Percentiles rank a stretch among this genome's conserved stretches.
These are phyloP conservation scores for Rostrohypoxylon terebratum DNA, from an alignment of 495 filamentous ascomycete species.

Conservation along the genomic window DNA sequence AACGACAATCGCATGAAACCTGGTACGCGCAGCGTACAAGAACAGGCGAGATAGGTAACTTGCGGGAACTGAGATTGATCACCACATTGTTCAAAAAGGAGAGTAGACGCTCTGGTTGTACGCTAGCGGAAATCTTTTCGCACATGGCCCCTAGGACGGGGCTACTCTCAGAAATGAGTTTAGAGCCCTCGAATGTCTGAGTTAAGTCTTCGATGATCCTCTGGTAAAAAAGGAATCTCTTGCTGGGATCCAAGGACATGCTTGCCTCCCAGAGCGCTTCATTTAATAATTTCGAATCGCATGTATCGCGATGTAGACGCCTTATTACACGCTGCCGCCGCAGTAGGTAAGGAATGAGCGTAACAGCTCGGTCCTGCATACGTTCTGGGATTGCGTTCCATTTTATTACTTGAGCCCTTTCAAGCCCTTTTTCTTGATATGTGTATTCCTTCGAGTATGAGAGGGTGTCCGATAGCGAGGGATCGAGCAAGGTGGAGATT, in stretches of 20 bases:
- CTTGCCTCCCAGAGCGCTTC: background rate
- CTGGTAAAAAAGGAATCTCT: conserved; percentile 25
- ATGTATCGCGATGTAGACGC: background rate
- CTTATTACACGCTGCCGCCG: conserved; percentile 24
- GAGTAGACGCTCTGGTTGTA: conserved; percentile 21
- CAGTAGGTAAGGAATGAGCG: conserved; percentile 35
- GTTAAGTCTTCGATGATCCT: conserved; percentile 34
- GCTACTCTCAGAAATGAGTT: conserved; percentile 20
- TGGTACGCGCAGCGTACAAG: conserved; percentile 17
- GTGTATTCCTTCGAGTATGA: background rate
- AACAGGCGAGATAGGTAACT: background rate
- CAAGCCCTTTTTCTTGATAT: background rate
- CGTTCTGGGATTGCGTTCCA: conserved; percentile 40
- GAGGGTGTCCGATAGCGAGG: background rate
- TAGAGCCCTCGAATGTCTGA: conserved; percentile 32
- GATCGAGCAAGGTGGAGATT: conserved; percentile 40
- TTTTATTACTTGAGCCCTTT: background rate
- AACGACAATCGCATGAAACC: conserved; percentile 23
- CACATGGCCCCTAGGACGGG: conserved; percentile 2
- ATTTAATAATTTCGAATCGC: background rate
- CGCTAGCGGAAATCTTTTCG: background rate
- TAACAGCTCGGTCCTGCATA: conserved; percentile 14
- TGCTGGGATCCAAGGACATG: background rate
- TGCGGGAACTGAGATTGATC: conserved; percentile 29
- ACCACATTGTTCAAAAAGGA: conserved; percentile 46